These are phyloP conservation scores for Phoma sp. DNA, from an alignment of 2,329 filamentous ascomycete species.

Conservation along the genomic window DNA sequence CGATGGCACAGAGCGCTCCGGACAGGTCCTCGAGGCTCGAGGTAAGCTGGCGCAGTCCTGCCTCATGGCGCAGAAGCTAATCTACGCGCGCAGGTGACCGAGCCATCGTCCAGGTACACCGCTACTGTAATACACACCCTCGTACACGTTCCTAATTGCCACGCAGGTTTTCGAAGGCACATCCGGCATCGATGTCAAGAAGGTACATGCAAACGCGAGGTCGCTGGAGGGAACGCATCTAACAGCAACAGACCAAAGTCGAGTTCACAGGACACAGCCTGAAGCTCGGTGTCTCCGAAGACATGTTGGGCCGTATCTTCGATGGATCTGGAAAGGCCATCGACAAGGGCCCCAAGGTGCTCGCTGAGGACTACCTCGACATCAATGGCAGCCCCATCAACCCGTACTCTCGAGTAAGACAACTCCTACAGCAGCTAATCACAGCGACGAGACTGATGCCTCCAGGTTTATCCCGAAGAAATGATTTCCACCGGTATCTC, in stretches of 20 bases:
- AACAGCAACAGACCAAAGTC: constrained; percentile 78
- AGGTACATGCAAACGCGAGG: constrained; percentile 57
- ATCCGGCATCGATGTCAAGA: constrained; percentile 97
- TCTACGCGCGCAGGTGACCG: constrained; percentile 71
- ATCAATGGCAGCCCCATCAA: constrained; percentile 99
- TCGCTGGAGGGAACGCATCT: constrained; percentile 26
- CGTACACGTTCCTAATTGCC: constrained; percentile 31
- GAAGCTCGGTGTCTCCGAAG: constrained; percentile 98
- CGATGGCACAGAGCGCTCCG: constrained; percentile 91
- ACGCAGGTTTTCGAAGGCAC: constrained; percentile 94
- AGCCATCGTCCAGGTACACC: constrained; percentile 87
- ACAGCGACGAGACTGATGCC: constrained; percentile 32
- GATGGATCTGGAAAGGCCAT: constrained; percentile 97
- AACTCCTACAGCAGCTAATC: not conserved
- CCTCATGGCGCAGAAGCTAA: constrained; percentile 24
- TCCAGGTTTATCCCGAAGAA: constrained; percentile 94
- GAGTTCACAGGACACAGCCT: constrained; percentile 96
- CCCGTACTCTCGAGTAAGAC: constrained; percentile 89
- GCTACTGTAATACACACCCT: not conserved
- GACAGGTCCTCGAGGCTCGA: constrained; percentile 96
- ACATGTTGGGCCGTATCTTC: constrained; percentile 99
- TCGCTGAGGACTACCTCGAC: constrained; percentile 97
- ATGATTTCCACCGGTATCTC: constrained; percentile 99
- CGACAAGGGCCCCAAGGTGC: constrained; percentile 97
- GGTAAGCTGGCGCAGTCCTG: constrained; percentile 63